Base-by-base conservation (phyloP, 2,329 filamentous ascomycete species). In the Aspergillus uvarum region DNA sequence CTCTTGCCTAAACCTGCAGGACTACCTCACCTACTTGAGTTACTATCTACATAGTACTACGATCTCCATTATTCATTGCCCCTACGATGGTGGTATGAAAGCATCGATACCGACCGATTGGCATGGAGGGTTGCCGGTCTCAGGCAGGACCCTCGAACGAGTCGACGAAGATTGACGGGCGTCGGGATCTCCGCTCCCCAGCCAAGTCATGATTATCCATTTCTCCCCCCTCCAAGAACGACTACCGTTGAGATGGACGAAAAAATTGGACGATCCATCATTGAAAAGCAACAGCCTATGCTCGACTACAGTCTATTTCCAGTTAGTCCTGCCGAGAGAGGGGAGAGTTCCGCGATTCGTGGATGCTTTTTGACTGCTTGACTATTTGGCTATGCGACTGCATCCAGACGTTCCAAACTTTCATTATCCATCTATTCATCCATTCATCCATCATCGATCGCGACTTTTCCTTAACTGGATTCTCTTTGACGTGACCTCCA, bases 401-500 rank as follows among this genome's bases (percentile, higher is more conserved):
- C 38, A n/a, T 42, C 38, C 38, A 19, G 38, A 42, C 16, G 38
- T 42, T 42, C 38, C 32, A 35, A 35, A 26, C 7, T 26, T 26
- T 26, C 26, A 26, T 8, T 6, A 26, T 26, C 26, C 26, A 22
- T 22, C 22, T 22, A 22, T 22, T 3, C 5, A 16, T 38, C 14
- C 14, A 38, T 24, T 21, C 11, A 26, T 49, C 47, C 7, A n/a
- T 2, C 14, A 24, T 50, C 48, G 22, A 29, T 50, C 48, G 21
- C 48, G 14, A 24, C 26, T 29, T 50, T 24, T 31, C 26, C 16
- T 8, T 16, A 29, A 26, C 22, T 24, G 47, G 42, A 42, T n/a
- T 47, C 42, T 22, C 53, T n/a, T 55, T 48, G 53, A 55, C 53
- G 32, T 55, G 53, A 42, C 32, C 32, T 47, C 53, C 53, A 55